These are phyloP conservation scores for Fonsecaea erecta DNA, from an alignment of 2,329 filamentous ascomycete genomes.

Conservation along the genomic window DNA sequence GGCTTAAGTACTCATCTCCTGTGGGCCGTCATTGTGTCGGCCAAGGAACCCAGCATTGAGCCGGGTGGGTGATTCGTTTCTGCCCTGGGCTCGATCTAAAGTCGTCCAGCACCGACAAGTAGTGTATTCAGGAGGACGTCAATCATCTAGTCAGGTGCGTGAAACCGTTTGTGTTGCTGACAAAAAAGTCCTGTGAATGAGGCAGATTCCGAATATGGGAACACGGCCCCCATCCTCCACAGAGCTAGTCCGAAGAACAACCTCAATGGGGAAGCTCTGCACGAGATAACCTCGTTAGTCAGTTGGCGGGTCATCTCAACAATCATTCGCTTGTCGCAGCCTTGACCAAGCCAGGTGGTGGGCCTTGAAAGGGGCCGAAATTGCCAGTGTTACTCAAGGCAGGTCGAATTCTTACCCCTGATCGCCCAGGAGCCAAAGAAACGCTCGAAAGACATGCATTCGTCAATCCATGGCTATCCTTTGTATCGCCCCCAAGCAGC, in stretches of 20 bases:
- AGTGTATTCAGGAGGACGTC: neutral
- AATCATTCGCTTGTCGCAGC: neutral
- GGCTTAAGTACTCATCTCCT: neutral
- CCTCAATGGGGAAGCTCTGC: neutral
- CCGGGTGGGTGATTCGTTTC: neutral
- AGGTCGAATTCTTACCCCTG: neutral
- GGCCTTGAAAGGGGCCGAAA: neutral
- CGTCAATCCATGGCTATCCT: too few species aligned
- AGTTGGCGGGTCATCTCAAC: neutral
- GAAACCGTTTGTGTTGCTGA: conserved; percentile 1
- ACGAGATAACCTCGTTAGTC: neutral
- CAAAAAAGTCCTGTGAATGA: neutral
- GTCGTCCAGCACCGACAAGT: neutral
- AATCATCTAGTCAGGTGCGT: neutral
- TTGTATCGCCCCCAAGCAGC: neutral
- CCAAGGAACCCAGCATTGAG: neutral
- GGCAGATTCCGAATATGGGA: neutral
- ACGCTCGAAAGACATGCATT: neutral
- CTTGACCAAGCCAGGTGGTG: neutral
- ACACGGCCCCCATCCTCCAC: neutral
- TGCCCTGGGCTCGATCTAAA: neutral
- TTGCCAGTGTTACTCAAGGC: neutral
- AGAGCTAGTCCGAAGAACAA: neutral
- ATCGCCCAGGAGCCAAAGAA: neutral
- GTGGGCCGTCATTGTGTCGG: neutral